These are phyloP conservation scores for Ramularia endophylla DNA, from an alignment of 2,329 filamentous ascomycete species.

Conservation along the genomic window DNA sequence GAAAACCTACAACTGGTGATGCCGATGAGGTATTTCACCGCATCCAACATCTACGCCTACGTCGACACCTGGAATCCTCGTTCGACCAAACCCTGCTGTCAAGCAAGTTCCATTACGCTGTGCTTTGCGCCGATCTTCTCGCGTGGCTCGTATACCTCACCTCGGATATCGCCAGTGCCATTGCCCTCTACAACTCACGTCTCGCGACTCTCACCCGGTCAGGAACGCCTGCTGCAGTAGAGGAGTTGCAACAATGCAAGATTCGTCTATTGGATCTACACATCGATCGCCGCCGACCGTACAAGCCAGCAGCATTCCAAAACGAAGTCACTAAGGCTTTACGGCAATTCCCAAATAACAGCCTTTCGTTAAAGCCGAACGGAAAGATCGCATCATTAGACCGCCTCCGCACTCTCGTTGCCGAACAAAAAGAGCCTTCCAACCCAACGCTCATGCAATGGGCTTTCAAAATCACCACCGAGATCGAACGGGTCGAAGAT, in stretches of 20 bases:
- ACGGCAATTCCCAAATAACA: conserved; percentile 65
- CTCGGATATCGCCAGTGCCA: conserved; percentile 30
- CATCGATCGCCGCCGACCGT: conserved; percentile 55
- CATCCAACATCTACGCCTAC: conserved; percentile 45
- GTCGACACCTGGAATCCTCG: conserved; percentile 47
- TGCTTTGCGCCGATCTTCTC: conserved; percentile 55
- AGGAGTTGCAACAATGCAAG: conserved; percentile 64
- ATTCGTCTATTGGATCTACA: conserved; percentile 63
- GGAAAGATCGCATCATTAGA: conserved; percentile 72
- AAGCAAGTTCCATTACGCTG: conserved; percentile 44
- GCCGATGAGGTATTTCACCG: not conserved
- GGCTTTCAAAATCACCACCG: conserved; percentile 51
- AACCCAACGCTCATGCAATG: conserved; percentile 42
- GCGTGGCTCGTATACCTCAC: conserved; percentile 64
- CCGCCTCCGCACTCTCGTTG: conserved; percentile 63
- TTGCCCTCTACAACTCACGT: conserved; percentile 37
- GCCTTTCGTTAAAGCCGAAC: conserved; percentile 65
- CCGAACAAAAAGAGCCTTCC: conserved; percentile 26
- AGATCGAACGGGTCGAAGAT: conserved; percentile 42
- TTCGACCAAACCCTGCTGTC: conserved; percentile 53
- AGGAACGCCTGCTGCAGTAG: conserved; percentile 27
- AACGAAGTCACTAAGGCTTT: conserved; percentile 57
- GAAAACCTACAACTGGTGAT: not conserved
- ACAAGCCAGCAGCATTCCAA: conserved; percentile 62
- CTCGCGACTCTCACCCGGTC: conserved; percentile 41